A percentile compares a stretch with the other conserved stretches of the same genome.
Evolutionary conservation across 2,329 filamentous ascomycete species (phyloP).

Genomic region (Cladophialophora yegresii): DNA sequence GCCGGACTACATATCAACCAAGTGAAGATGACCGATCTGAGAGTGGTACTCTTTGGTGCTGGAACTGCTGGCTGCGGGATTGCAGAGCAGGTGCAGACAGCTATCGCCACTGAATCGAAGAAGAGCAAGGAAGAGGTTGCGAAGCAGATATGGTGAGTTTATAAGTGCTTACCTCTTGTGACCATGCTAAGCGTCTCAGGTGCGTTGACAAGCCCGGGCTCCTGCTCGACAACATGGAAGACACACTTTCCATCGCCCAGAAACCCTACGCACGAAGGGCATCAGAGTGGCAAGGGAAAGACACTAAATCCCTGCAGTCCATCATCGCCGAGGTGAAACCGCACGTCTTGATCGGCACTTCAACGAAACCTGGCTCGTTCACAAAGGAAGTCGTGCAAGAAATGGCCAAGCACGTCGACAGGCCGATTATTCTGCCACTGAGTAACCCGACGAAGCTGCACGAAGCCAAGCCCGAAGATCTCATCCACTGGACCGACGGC

Average conservation of each 20-base stretch:
- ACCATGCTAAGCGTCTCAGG: constrained; percentile 44
- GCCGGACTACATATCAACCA: constrained; percentile 70
- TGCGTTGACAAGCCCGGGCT: constrained; percentile 80
- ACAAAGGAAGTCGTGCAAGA: constrained; percentile 71
- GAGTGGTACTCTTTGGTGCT: constrained; percentile 75
- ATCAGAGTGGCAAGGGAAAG: constrained; percentile 44
- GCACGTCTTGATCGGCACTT: constrained; percentile 81
- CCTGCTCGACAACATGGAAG: constrained; percentile 63
- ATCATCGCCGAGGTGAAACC: constrained; percentile 73
- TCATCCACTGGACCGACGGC: constrained; percentile 76
- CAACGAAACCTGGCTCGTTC: constrained; percentile 74
- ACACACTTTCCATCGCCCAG: constrained; percentile 68
- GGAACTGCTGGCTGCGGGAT: constrained; percentile 84
- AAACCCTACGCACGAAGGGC: constrained; percentile 64
- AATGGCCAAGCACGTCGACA: constrained; percentile 71
- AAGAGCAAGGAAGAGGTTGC: constrained; percentile 73
- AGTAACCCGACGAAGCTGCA: constrained; percentile 84
- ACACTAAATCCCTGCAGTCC: constrained; percentile 61
- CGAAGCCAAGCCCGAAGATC: constrained; percentile 75
- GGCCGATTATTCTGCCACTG: constrained; percentile 77
- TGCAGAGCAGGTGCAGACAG: constrained; percentile 78
- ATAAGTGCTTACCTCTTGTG: too few species aligned
- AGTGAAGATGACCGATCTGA: constrained; percentile 66
- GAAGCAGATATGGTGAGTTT: constrained; percentile 65
- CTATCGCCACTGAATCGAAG: constrained; percentile 68